Evolutionary conservation across 1,284 basidiomycete genomes (phyloP), one percentile per base, ranked within the genome.

Genomic region (Pholiota adiposa): DNA sequence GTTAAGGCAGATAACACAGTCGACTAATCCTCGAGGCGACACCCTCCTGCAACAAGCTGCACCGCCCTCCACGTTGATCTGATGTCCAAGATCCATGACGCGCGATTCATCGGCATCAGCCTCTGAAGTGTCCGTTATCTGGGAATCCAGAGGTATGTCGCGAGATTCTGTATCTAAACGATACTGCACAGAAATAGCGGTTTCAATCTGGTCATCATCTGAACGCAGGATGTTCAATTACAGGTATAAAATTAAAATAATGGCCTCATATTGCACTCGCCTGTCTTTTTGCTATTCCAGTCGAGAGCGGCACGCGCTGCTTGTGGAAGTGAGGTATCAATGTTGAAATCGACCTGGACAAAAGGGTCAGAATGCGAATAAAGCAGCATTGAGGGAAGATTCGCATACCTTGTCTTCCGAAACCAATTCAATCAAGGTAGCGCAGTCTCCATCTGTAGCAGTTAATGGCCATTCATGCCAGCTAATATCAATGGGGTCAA

Each of bases 231-330:
- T 29, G 25, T 43, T 52, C 29, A 46, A 18, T 27, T 55, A 33
- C 14, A 34, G 54, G 29, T 46, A 18, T 19, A 31, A 27, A 52
- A 46, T 36, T 19, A 36, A 56, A 21, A n/a, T n/a, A n/a, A n/a
- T n/a, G n/a, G n/a, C n/a, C n/a, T n/a, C n/a, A n/a, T n/a, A n/a
- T n/a, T n/a, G n/a, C n/a, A n/a, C n/a, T n/a, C 58, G 88, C 92
- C 89, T 65, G 90, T 88, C 79, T 89, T 92, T 78, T 92, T 92
- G 73, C 92, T 93, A 65, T 93, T 90, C 86, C 89, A 90, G 68
- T 93, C 89, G 29, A 93, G 75, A 12, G 70, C 74, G 12, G 75
- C 67, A 8, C 88, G 82, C 23, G 82, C 82, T 18, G 75, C 72
- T 63, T 79, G 83, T 4, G 86, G 78, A 58, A 82, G 80, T n/a